Conservation (phyloP, 805 yeast genomes). For the Hyphopichia homilentoma region DNA sequence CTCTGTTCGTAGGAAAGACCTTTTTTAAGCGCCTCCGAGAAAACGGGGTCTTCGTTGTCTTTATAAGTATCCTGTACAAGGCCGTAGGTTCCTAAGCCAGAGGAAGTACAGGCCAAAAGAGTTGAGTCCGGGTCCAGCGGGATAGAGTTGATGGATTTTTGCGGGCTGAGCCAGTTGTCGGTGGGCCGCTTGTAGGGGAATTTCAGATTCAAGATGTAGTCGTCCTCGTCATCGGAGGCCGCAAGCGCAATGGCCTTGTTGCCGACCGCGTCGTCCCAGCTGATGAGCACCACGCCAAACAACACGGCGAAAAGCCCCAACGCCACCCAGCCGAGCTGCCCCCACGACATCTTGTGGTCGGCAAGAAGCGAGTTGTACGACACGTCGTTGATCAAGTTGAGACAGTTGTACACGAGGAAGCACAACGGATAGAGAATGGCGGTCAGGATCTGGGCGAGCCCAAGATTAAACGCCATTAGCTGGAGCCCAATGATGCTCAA, state of each 20-base stretch:
- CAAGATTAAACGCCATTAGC: conserved; percentile 68
- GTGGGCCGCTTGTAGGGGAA: conserved; percentile 14
- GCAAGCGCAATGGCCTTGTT: conserved; percentile 1
- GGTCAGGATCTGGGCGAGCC: conserved; percentile 66
- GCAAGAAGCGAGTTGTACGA: conserved; percentile 63
- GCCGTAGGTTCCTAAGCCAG: too few species aligned
- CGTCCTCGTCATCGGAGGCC: conserved; percentile 8
- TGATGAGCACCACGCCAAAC: conserved; percentile 66
- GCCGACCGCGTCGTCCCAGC: conserved; percentile 45
- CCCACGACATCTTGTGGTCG: conserved; percentile 32
- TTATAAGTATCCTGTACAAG: too few species aligned
- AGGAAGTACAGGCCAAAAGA: too few species aligned
- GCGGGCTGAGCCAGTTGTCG: too few species aligned
- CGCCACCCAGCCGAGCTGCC: conserved; percentile 47
- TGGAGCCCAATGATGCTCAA: conserved; percentile 66
- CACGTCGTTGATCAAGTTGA: conserved; percentile 45
- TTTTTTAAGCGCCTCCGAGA: too few species aligned
- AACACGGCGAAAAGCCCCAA: conserved; percentile 49
- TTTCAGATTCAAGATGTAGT: conserved; percentile 10
- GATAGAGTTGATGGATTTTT: too few species aligned
- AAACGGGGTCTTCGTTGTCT: too few species aligned
- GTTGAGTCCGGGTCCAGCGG: too few species aligned
- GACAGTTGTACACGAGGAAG: conserved; percentile 75
- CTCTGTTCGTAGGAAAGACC: conserved; percentile 12
- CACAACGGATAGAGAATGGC: conserved; percentile 80